Evolutionary conservation across 768 basidiomycete species (phyloP).

Genomic region (Phlebiopsis gigantea): DNA sequence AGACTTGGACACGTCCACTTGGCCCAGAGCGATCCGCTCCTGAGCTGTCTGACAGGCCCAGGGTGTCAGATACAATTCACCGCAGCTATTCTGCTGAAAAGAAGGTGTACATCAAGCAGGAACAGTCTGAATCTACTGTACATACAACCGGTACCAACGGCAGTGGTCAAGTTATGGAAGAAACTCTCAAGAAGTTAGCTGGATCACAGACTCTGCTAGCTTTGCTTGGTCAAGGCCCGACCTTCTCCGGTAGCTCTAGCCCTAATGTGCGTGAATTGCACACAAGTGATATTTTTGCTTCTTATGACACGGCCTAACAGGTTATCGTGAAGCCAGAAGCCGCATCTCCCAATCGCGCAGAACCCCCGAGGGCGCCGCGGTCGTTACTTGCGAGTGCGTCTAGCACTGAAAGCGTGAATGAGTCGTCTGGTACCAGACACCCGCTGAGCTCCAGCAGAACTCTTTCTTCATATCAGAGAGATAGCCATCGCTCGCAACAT

Average conservation of each 20-base stretch:
- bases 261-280: not conserved
- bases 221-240: not conserved
- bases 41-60: not conserved
- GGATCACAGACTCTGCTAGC: not conserved
- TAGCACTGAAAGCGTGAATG: not conserved
- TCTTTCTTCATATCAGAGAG: not conserved
- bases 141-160: not conserved
- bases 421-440: not conserved
- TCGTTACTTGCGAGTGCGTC: not conserved
- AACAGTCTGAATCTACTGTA: not conserved
- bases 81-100: not conserved
- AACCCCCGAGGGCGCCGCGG: not conserved
- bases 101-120: not conserved
- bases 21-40: slow-evolving; percentile 1
- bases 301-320: not conserved
- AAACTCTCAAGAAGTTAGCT: slow-evolving; percentile 3
- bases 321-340: slow-evolving; percentile 1
- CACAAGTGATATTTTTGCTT: not conserved
- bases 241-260: not conserved
- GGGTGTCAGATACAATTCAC: not conserved
- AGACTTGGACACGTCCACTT: not conserved
- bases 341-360: not conserved
- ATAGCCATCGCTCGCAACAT: not conserved
- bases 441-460: not conserved
- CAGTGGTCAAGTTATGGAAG: not conserved